Evolutionary conservation across 2,329 filamentous ascomycete species (phyloP), one percentile per base, ranked within the genome.

Genomic region (Penicillium sp.): DNA sequence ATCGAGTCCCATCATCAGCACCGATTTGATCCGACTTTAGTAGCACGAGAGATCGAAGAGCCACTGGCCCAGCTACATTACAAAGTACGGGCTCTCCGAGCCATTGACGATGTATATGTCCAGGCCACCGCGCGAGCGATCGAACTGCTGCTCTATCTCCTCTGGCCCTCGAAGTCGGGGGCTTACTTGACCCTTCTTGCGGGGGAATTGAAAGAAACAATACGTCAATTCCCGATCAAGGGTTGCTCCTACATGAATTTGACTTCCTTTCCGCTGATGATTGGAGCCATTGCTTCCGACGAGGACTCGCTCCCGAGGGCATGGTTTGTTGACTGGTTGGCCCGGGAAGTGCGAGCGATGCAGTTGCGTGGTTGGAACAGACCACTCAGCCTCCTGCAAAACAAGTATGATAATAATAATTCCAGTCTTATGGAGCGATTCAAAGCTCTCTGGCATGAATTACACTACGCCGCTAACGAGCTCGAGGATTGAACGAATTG

Each of bases 211-310:
- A 60, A 64, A 58, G 49, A 59, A 23, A 43, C 60, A 3, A 52
- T 66, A 13, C 41, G 43, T 17, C 44, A 51, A 21, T 49, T 59
- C 1, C 64, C 52, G 13, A 45, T 64, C 12, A 60, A 58, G 31
- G 55, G 61, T 2, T 69, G 67, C 29, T 56, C 55, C 17, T 66
- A 61, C 23, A 62, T 63, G 63, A 60, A 67, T 41, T 44, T 69
- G 19, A 69, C 67, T 12, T 66, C 60, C 10, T 67, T 62, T 49
- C 58, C 57, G 19, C 49, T 66, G 44, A 64, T 69, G 47, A 39
- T 69, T 21, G 66, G 67, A 19, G 65, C 67, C 10, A 52, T 69
- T 9, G 61, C 64, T 35, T 60, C 67, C 12, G 52, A 59, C 5
- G 23, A 58, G 19, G 60, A 49, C 4, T 64, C 67, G 3, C 23